Evolutionary conservation across 208 protist species (phyloP).

Genomic region (Wallacemonas sp.): DNA sequence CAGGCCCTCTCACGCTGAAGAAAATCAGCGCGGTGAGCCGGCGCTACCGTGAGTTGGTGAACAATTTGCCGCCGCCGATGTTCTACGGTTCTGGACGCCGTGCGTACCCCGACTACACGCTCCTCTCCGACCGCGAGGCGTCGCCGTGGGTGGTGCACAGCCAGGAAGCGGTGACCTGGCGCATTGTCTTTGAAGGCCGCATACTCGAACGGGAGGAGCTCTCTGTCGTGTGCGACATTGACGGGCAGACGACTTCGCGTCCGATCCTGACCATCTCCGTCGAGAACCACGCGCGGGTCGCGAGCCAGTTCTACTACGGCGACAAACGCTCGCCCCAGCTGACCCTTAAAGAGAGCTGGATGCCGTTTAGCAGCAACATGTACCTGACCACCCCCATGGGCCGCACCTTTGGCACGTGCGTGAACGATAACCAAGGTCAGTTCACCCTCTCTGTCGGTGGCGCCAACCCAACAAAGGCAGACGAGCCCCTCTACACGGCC

Average conservation of each 20-base stretch:
- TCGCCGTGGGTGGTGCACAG: conserved; percentile 74
- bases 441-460: conserved; percentile 31
- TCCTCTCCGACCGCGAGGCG: conserved; percentile 39
- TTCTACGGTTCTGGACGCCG: conserved; percentile 45
- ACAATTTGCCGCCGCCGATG: conserved; percentile 66
- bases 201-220: conserved; percentile 58
- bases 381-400: conserved; percentile 53
- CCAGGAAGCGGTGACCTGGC: conserved; percentile 48
- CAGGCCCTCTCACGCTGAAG: conserved; percentile 54
- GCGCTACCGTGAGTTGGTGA: conserved; percentile 61
- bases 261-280: conserved; percentile 31
- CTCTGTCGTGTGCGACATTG: conserved; percentile 24
- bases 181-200: conserved; percentile 54
- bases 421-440: conserved; percentile 30
- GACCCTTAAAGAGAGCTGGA: conserved; percentile 70
- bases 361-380: conserved; percentile 66
- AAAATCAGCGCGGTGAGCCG: conserved; percentile 64
- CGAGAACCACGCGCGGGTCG: conserved; percentile 42
- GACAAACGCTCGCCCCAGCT: conserved; percentile 49
- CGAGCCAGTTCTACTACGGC: conserved; percentile 64
- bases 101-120: conserved; percentile 77
- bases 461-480: conserved; percentile 5
- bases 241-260: conserved; percentile 1
- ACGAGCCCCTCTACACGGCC: conserved; percentile 33
- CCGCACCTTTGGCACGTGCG: conserved; percentile 54